Percentiles rank a stretch among this genome's conserved stretches.
These are phyloP conservation scores for Candida tallmaniae DNA, from an alignment of 805 yeast genomes.

Conservation along the genomic window DNA sequence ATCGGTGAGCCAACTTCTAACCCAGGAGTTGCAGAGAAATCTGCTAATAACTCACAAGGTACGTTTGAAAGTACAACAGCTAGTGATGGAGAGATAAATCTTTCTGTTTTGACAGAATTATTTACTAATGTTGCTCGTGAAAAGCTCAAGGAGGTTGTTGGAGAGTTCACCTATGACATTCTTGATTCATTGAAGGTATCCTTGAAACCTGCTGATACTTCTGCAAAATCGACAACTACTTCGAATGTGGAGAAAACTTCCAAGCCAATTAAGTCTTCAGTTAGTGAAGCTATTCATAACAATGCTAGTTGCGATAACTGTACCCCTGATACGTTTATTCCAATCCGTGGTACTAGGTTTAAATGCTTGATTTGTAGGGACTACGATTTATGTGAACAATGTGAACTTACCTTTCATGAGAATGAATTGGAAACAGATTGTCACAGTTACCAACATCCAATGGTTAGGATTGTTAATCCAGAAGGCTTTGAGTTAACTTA, in stretches of 20 bases:
- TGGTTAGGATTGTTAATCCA: conserved; percentile 24
- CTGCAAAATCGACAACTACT: not conserved
- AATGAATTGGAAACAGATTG: conserved; percentile 10
- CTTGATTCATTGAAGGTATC: conserved; percentile 3
- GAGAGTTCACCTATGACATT: conserved; percentile 12
- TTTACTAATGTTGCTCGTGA: conserved; percentile 26
- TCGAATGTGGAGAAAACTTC: not conserved
- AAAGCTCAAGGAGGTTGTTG: conserved; percentile 20
- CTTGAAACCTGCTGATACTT: not conserved
- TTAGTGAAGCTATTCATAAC: conserved; percentile 14
- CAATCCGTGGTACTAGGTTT: conserved; percentile 45
- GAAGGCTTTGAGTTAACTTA: conserved; percentile 5
- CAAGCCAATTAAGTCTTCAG: too few species aligned
- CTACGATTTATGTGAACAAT: conserved; percentile 47
- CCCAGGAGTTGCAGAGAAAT: not conserved
- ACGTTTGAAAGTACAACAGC: not conserved
- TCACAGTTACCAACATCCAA: conserved; percentile 25
- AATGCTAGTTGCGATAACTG: conserved; percentile 35
- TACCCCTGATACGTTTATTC: conserved; percentile 23
- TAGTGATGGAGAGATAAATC: conserved; percentile 14
- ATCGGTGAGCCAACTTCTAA: not conserved
- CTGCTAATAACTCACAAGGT: not conserved
- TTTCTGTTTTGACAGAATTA: conserved; percentile 21
- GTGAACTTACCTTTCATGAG: conserved; percentile 17
- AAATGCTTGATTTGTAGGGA: conserved; percentile 50